Base-by-base conservation (phyloP, 495 filamentous ascomycete genomes). In the Penicillium arizonense region DNA sequence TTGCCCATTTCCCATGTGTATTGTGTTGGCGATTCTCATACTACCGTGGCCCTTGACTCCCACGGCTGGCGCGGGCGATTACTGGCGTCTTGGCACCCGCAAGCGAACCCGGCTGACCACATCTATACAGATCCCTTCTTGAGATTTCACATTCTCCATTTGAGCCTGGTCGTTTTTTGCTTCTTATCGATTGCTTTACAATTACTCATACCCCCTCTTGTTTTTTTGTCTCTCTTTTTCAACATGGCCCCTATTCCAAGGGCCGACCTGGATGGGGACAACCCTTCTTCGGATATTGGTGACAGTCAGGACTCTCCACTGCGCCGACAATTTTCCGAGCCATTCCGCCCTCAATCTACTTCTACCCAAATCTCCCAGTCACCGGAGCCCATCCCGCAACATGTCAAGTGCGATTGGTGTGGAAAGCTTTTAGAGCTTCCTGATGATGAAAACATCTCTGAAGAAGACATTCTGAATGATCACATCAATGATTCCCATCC, bases 251-350 rank as follows among this genome's bases (percentile, higher is more conserved):
- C 68, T 9, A 59, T 71, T 44, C 60, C 68, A 40, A 64, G 70
- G 36, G 63, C 56, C 42, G 69, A 77, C 54, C 36, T 69, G 41
- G 70, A 72, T 21, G 55, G 62, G 56, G 70, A 75, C 50, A 69
- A 71, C 38, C 73, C 62, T 64, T 72, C 69, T 49, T 73, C 73
- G 12, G 68, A 70, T 47, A 56, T 74, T 54, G 69, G 57, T 36
- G 64, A 67, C 53, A 71, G 71, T 54, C 71, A 69, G 58, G 70
- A 73, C 53, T 76, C 73, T 48, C 67, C 70, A 16, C 50, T 73
- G 57, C 71, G 66, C 65, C 71, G 71, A 58, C 70, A 73, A 58
- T 72, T 75, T 57, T 76, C 74, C 57, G 74, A 77, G 42, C 71
- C 69, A 41, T 53, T 70, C 32, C 68, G 69, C 39, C 58, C 65